Percentiles rank a stretch among this genome's conserved stretches.
Evolutionary conservation across 495 filamentous ascomycete genomes (phyloP).

Genomic region (Neurospora tetrasperma): DNA sequence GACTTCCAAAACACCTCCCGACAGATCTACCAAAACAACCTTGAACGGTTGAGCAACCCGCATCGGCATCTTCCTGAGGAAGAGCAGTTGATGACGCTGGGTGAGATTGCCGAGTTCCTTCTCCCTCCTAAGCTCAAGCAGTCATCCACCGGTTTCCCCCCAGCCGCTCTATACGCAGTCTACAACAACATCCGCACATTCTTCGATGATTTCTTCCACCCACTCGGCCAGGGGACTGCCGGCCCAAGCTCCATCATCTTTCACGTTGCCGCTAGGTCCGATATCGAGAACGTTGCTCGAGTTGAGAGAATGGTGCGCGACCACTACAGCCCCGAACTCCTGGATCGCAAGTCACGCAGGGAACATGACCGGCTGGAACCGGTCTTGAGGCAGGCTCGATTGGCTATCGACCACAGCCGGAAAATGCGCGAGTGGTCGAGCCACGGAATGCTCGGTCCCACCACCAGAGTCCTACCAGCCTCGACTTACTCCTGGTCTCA

Average conservation of each 20-base stretch:
- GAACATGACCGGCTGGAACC: neutral
- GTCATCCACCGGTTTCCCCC: conserved; percentile 35
- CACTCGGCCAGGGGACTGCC: conserved; percentile 22
- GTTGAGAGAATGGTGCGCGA: conserved; percentile 25
- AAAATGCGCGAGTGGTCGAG: conserved; percentile 48
- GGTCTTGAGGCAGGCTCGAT: conserved; percentile 52
- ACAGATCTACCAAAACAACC: conserved; percentile 40
- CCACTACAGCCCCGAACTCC: conserved; percentile 13
- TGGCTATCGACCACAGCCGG: conserved; percentile 58
- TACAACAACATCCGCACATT: conserved; percentile 52
- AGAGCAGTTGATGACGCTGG: conserved; percentile 46
- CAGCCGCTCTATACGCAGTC: conserved; percentile 54
- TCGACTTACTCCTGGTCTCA: conserved; percentile 26
- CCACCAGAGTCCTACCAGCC: conserved; percentile 15
- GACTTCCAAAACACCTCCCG: conserved; percentile 41
- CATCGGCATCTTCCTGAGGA: conserved; percentile 31
- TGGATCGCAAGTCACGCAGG: neutral
- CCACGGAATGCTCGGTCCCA: conserved; percentile 41
- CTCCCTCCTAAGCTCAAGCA: conserved; percentile 37
- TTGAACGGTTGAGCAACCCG: conserved; percentile 34
- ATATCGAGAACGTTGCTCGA: conserved; percentile 16
- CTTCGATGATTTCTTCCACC: conserved; percentile 42
- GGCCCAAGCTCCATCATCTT: conserved; percentile 29
- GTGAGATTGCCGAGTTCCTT: conserved; percentile 49
- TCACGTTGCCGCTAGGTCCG: conserved; percentile 22